Base-by-base conservation (phyloP, 2,329 filamentous ascomycete genomes). In the Sporothrix brunneoviolacea region DNA sequence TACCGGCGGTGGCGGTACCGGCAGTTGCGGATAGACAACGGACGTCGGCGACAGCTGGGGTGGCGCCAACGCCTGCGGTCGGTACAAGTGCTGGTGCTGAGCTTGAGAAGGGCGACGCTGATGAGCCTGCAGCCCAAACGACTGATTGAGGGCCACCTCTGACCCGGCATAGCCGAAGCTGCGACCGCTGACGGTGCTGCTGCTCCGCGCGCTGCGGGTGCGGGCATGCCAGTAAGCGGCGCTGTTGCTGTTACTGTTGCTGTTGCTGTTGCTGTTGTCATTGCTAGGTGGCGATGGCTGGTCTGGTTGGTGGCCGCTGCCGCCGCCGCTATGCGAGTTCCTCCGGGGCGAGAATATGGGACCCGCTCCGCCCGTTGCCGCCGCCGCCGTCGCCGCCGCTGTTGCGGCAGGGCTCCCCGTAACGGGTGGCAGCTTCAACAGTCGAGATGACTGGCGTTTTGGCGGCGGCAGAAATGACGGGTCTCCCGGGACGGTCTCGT, bases 401-500 rank as follows among this genome's bases (percentile, higher is more conserved):
- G 48, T 21, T 16, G n/a, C 35, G 19, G 58, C 57, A 2, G 55
- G 56, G 45, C 68, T 65, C 8, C 66, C 66, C 6, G 41, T 16
- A 35, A 61, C 59, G 1, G 69, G 70, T 3, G 68, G 69, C 22
- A 66, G 56, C 58, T 82, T 83, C 35, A 74, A 73, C 4, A 82
- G 64, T 16, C 78, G 72, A 4, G 77, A 77, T 3, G 72, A 68
- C 13, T 76, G 73, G 10, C 77, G 72, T 62, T 73, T 80, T 1
- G 75, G 68, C 10, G 70, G 66, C 8, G 73, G 64, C 27, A 84
- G 62, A 55, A 80, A 84, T 4, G 81, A 77, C 40, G 76, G 74
- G 52, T 78, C 80, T 30, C 81, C 80, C 5, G 80, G 79, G 3
- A 83, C 62, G 2, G 73, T 64, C 57, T 83, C 78, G 54, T 84